Percentiles rank a stretch among this genome's conserved stretches.
Evolutionary conservation across 257 asterid species (phyloP).

Genomic region (Solanum ossicruentum): DNA sequence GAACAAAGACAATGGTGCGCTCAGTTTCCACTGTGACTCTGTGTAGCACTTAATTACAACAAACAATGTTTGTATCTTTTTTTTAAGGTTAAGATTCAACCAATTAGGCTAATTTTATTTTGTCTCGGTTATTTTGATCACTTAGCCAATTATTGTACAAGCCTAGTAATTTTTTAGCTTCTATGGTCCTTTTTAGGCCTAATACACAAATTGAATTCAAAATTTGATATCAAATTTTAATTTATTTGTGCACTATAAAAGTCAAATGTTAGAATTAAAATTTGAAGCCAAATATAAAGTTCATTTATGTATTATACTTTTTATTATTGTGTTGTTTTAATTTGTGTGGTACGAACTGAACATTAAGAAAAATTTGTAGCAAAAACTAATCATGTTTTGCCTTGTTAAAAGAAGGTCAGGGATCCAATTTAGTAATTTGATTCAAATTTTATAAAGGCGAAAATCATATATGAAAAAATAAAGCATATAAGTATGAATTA

Average conservation of each 20-base stretch:
- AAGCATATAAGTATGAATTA: neutral
- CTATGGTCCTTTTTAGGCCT: no score
- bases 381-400: neutral
- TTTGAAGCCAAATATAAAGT: no score
- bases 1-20: neutral
- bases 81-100: neutral
- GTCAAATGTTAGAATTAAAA: no score
- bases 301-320: neutral
- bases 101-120: neutral
- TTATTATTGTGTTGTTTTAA: neutral
- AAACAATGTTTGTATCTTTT: neutral
- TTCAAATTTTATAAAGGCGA: neutral
- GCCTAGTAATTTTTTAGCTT: neutral
- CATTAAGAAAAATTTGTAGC: neutral
- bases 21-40: neutral
- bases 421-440: neutral
- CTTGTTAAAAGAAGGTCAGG: neutral
- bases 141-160: neutral
- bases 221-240: no score
- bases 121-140: neutral
- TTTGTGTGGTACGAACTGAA: neutral
- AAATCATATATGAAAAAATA: neutral
- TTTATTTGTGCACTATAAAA: no score
- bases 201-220: no score
- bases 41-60: neutral